These are phyloP conservation scores for Calocera cornea DNA, from an alignment of 768 basidiomycete genomes.

Conservation along the genomic window DNA sequence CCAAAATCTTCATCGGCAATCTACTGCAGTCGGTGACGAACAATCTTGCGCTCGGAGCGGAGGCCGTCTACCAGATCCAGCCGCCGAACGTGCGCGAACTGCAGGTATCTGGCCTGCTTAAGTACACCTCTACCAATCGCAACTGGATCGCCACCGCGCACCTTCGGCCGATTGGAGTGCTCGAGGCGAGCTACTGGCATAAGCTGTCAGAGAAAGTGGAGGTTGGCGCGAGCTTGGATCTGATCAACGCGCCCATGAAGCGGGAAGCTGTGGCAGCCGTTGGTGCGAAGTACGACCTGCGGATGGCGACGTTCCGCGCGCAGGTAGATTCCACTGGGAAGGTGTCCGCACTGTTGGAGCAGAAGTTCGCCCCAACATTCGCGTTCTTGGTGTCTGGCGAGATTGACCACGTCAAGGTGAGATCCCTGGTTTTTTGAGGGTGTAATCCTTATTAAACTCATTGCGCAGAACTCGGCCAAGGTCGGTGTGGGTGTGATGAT, in stretches of 20 bases:
- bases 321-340: slow-evolving; percentile 93
- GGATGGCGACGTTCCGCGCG: slow-evolving; percentile 85
- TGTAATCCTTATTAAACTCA: neutral
- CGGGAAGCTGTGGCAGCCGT: slow-evolving; percentile 87
- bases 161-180: slow-evolving; percentile 62
- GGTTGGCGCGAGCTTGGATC: slow-evolving; percentile 84
- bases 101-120: slow-evolving; percentile 64
- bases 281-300: slow-evolving; percentile 92
- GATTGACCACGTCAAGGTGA: slow-evolving; percentile 96
- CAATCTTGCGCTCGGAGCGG: slow-evolving; percentile 76
- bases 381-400: slow-evolving; percentile 90
- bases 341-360: slow-evolving; percentile 87
- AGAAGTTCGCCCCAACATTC: slow-evolving; percentile 89
- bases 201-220: slow-evolving; percentile 91
- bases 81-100: slow-evolving; percentile 57
- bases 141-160: slow-evolving; percentile 92
- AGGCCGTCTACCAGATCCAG: slow-evolving; percentile 70
- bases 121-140: slow-evolving; percentile 55
- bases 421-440: slow-evolving; percentile 12
- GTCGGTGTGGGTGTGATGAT: slow-evolving; percentile 97
- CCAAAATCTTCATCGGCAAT: slow-evolving; percentile 83
- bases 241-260: slow-evolving; percentile 63
- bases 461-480: slow-evolving; percentile 69
- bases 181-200: slow-evolving; percentile 94
- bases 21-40: slow-evolving; percentile 88